A percentile compares a stretch with the other conserved stretches of the same genome.
Conservation (phyloP, 1,284 basidiomycete genomes). For the Veloboletus limbatus region DNA sequence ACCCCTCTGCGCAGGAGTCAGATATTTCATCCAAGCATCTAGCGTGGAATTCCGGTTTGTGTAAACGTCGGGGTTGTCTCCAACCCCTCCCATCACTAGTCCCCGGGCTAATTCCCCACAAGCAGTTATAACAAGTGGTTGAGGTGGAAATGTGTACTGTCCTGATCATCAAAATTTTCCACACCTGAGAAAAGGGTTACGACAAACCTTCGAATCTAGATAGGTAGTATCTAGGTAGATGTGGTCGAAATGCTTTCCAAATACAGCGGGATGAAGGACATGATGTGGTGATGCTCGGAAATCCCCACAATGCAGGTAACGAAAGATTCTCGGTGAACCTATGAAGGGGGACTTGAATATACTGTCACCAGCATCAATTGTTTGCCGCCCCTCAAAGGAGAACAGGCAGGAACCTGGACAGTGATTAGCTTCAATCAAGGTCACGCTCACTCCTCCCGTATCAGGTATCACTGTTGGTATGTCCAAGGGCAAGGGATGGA, state of each 20-base stretch:
- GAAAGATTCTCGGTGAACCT: constrained; percentile 68
- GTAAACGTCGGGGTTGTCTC: constrained; percentile 23
- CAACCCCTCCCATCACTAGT: constrained; percentile 45
- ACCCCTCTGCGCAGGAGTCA: constrained; percentile 32
- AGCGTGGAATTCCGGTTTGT: constrained; percentile 35
- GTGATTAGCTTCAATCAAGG: constrained; percentile 96
- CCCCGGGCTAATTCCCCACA: constrained; percentile 81
- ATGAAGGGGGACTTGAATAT: constrained; percentile 67
- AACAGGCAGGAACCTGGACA: constrained; percentile 95
- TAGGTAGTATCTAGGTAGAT: constrained; percentile 98
- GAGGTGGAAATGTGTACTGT: constrained; percentile 93
- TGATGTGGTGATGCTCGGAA: constrained; percentile 87
- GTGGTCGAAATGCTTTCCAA: constrained; percentile 77
- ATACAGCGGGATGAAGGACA: constrained; percentile 77
- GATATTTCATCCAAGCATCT: constrained; percentile 37
- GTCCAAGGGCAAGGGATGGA: constrained; percentile 84
- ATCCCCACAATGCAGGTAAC: constrained; percentile 96
- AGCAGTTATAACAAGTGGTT: constrained; percentile 87
- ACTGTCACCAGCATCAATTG: constrained; percentile 82
- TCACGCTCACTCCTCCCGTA: constrained; percentile 85
- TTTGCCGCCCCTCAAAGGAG: constrained; percentile 90
- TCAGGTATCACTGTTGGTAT: constrained; percentile 71
- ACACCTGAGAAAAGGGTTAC: background rate
- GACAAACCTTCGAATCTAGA: constrained; percentile 76
- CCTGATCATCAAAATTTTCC: constrained; percentile 1